Evolutionary conservation across 306 rosid genomes (phyloP).

Genomic region (Pachyrhizus erosus): DNA sequence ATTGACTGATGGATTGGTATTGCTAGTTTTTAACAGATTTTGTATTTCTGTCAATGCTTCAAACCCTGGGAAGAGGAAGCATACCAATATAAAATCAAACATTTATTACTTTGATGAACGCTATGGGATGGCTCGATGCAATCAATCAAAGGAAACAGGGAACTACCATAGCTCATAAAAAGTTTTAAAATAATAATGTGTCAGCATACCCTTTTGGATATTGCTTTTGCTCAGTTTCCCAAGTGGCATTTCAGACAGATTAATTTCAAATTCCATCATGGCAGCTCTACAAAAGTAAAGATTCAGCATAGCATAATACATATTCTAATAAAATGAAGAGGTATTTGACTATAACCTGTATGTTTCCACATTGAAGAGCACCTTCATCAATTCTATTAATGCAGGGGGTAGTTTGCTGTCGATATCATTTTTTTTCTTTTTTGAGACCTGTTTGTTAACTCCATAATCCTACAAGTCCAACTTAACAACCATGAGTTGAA

Average conservation of each 20-base stretch:
- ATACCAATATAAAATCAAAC: slow-evolving; percentile 31
- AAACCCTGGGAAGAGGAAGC: slow-evolving; percentile 68
- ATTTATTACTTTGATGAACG: slow-evolving; percentile 10
- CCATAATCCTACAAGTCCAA: slow-evolving; percentile 84
- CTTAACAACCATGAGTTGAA: slow-evolving; percentile 34
- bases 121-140: background rate
- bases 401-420: slow-evolving; percentile 74
- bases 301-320: slow-evolving; percentile 49
- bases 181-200: background rate
- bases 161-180: slow-evolving; percentile 10
- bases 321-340: slow-evolving; percentile 27
- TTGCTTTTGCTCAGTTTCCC: slow-evolving; percentile 93
- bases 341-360: slow-evolving; percentile 69
- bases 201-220: slow-evolving; percentile 77
- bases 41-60: slow-evolving; percentile 95
- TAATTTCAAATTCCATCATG: slow-evolving; percentile 98
- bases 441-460: slow-evolving; percentile 71
- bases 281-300: slow-evolving; percentile 78
- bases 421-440: slow-evolving; percentile 49
- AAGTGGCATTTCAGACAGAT: slow-evolving; percentile 98
- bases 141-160: slow-evolving; percentile 28
- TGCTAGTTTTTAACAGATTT: slow-evolving; percentile 63
- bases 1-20: slow-evolving; percentile 59
- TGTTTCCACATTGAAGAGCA: slow-evolving; percentile 93
- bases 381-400: slow-evolving; percentile 86